These are phyloP conservation scores for Fusarium miscanthi DNA, from an alignment of 2,329 filamentous ascomycete genomes.

Conservation along the genomic window DNA sequence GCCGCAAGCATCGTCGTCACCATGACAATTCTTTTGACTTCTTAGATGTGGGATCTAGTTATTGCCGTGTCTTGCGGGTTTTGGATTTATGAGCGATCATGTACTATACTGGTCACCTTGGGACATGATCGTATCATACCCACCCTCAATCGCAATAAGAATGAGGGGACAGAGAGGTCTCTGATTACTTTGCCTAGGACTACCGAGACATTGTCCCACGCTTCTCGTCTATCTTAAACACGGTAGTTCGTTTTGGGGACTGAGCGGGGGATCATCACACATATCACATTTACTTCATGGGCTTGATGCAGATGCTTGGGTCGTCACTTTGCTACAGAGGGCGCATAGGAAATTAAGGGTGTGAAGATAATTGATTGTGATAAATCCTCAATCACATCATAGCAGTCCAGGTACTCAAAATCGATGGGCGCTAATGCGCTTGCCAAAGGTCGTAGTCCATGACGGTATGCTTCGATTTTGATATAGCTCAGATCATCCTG, in stretches of 20 bases:
- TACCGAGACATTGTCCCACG: not conserved
- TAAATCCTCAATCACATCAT: not conserved
- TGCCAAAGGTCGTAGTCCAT: too few species aligned
- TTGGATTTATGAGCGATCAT: not conserved
- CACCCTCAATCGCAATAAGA: not conserved
- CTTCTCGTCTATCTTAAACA: not conserved
- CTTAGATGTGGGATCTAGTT: not conserved
- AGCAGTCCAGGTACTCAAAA: not conserved
- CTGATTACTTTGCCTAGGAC: not conserved
- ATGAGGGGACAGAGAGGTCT: not conserved
- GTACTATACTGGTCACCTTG: not conserved
- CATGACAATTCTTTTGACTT: not conserved
- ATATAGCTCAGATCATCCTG: not conserved
- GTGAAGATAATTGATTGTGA: not conserved
- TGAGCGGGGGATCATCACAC: not conserved
- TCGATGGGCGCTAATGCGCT: not conserved
- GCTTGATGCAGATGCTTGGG: not conserved
- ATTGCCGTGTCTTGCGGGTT: not conserved
- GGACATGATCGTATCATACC: not conserved
- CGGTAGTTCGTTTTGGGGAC: not conserved
- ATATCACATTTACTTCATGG: not conserved
- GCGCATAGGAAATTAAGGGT: not conserved
- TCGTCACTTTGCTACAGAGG: not conserved
- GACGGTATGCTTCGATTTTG: not conserved
- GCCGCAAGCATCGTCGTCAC: slow-evolving; percentile 20